Conservation (phyloP, 805 yeast genomes). For the Wickerhamiella allomyrinae region DNA sequence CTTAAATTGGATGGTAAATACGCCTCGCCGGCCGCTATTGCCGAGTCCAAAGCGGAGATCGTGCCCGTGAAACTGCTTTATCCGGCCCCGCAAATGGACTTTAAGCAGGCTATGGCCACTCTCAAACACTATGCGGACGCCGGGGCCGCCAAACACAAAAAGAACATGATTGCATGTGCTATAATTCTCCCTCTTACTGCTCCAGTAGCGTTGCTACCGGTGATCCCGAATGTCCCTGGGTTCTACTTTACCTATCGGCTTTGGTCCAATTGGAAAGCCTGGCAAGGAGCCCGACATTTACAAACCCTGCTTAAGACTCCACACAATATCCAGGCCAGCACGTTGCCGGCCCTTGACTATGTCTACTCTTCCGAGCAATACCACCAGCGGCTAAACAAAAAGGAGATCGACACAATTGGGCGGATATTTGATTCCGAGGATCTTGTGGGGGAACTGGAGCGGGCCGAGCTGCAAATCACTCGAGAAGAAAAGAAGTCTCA, state of each 20-base stretch:
- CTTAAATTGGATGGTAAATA: conserved; percentile 23
- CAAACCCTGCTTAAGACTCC: conserved; percentile 34
- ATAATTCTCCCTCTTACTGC: conserved; percentile 60
- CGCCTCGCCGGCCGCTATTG: conserved; percentile 11
- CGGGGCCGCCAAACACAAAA: conserved; percentile 41
- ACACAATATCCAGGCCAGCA: conserved; percentile 26
- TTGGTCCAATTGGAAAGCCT: conserved; percentile 74
- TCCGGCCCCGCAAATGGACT: conserved; percentile 30
- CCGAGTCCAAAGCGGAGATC: conserved; percentile 9
- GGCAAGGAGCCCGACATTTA: conserved; percentile 58
- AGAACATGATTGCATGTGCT: conserved; percentile 38
- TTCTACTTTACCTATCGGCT: conserved; percentile 68
- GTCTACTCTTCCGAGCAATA: conserved; percentile 1
- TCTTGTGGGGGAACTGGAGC: conserved; percentile 12
- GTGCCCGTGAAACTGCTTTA: conserved; percentile 30
- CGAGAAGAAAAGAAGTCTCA: not conserved
- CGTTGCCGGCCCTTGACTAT: conserved; percentile 8
- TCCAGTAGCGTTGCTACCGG: conserved; percentile 69
- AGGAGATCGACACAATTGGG: conserved; percentile 4
- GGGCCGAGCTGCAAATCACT: conserved; percentile 7
- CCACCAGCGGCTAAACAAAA: not conserved
- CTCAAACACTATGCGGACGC: conserved; percentile 30
- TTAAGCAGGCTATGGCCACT: conserved; percentile 22
- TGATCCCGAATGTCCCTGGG: conserved; percentile 88
- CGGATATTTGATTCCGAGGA: conserved; percentile 7